Percentiles rank a stretch among this genome's conserved stretches.
phyloP scores from a whole-genome alignment of 768 basidiomycete species.

The Phylloporus rhodoxanthus region DNA sequence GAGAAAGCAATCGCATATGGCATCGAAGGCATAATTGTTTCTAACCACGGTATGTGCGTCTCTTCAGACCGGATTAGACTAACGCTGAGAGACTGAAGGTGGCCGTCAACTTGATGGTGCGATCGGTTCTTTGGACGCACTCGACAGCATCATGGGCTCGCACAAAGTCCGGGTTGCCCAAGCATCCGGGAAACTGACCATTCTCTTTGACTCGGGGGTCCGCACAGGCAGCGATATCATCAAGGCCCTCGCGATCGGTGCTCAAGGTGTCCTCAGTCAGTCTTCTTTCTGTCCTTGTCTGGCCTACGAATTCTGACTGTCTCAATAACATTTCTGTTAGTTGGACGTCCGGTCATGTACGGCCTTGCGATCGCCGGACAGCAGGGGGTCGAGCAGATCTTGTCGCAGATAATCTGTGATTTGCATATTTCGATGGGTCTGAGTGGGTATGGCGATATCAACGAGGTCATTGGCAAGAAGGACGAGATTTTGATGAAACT shows the following conservation, averaged over 20 bases:
- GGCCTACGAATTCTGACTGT: not conserved
- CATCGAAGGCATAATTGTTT: conserved; percentile 43
- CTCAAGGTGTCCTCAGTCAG: conserved; percentile 72
- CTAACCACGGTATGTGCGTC: conserved; percentile 32
- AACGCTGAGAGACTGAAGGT: conserved; percentile 33
- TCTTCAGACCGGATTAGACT: not conserved
- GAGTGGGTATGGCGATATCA: conserved; percentile 49
- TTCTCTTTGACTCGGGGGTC: conserved; percentile 70
- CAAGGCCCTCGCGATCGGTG: conserved; percentile 82
- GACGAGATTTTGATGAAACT: conserved; percentile 23
- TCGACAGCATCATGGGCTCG: conserved; percentile 65
- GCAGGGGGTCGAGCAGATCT: conserved; percentile 68
- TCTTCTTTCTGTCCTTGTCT: conserved; percentile 11
- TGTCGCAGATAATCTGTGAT: conserved; percentile 63
- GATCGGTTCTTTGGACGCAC: conserved; percentile 66
- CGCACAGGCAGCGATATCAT: conserved; percentile 79
- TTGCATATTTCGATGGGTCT: conserved; percentile 60
- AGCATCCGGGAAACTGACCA: conserved; percentile 52
- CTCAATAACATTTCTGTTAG: conserved; percentile 28
- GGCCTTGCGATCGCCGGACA: conserved; percentile 67
- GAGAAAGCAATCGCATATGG: conserved; percentile 41
- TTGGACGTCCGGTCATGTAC: conserved; percentile 72
- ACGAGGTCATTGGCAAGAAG: conserved; percentile 57
- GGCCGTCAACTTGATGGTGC: conserved; percentile 79
- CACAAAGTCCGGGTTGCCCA: conserved; percentile 54